Base-by-base conservation (phyloP, 2,329 filamentous ascomycete species). In the Botrytis hyacinthi region DNA sequence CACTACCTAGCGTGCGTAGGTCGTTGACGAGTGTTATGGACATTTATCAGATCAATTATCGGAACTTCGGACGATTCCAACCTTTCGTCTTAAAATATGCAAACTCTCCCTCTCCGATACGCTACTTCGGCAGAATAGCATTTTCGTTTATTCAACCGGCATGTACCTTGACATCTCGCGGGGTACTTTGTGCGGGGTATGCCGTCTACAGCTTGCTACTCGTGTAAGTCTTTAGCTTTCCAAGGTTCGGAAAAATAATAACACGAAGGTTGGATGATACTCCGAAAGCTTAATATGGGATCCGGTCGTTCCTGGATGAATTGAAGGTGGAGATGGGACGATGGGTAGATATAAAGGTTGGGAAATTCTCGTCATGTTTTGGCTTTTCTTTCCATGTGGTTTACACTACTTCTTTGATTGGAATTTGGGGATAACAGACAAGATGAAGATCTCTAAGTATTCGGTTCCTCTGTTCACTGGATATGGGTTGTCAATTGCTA, bases 361-460 rank as follows among this genome's bases (percentile, higher is more conserved):
- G 29, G 26, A 32, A 44, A n/a, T 32, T 68, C 35, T 32, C 37
- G 26, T 51, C 44, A 42, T 65, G 44, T 22, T 22, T 42, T 51
- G 1, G 40, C 37, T 59, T 2, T 59, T 4, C n/a, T 29, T 42
- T 29, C 14, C 37, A 18, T 37, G 20, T 40, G 40, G n/a, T 29
- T 9, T 51, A 42, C n/a, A 7, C 10, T 71, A 14, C 26, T 57
- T 9, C 18, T 40, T 51, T n/a, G 22, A 29, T 68, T 72, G 14
- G 18, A 6, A 67, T 59, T 37, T 14, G n/a, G 46, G 46, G 18
- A 35, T 9, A 60, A 16, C 16, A 57, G 29, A 44, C 51, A 37
- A 59, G 18, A 72, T 72, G 70, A 68, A n/a, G 32, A 16, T 35
- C 42, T 68, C 54, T 29, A 46, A n/a, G 26, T 72, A 60, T 60